These are phyloP conservation scores for Esteya vermicola DNA, from an alignment of 2,329 filamentous ascomycete species.

Conservation along the genomic window DNA sequence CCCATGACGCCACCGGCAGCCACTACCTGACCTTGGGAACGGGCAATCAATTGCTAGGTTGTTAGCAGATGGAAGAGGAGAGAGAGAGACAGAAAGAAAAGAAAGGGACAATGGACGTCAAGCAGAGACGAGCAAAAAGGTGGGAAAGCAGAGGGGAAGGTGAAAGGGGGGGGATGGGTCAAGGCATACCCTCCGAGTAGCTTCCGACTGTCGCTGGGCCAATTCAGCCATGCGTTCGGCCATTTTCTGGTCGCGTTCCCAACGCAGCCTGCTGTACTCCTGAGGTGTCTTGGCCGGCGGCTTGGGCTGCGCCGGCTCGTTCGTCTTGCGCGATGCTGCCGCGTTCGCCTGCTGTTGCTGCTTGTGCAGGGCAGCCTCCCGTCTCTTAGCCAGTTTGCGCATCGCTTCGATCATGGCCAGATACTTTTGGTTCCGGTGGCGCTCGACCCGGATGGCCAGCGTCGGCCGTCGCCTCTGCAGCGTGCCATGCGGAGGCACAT, in stretches of 20 bases:
- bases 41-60: conserved; percentile 11
- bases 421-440: conserved; percentile 73
- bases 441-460: conserved; percentile 71
- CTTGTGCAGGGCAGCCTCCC: conserved; percentile 74
- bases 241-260: conserved; percentile 65
- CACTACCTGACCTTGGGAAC: conserved; percentile 9
- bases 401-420: conserved; percentile 85
- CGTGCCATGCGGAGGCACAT: conserved; percentile 22
- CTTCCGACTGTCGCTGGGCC: conserved; percentile 47
- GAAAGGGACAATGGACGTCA: too few relatives aligned
- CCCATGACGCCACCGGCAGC: conserved; percentile 18
- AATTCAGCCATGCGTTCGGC: conserved; percentile 44
- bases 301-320: conserved; percentile 41
- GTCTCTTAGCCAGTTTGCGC: conserved; percentile 88
- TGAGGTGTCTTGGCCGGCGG: conserved; percentile 60
- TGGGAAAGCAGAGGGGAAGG: background rate
- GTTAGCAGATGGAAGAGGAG: conserved; percentile 1
- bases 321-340: conserved; percentile 69
- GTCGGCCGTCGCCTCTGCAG: conserved; percentile 54
- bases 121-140: background rate
- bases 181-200: conserved; percentile 36
- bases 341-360: conserved; percentile 67
- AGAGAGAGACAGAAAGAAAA: too few relatives aligned
- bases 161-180: background rate
- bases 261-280: conserved; percentile 80